Evolutionary conservation across 768 basidiomycete species (phyloP), one percentile per base, ranked within the genome.

Genomic region (Termitomyces sp.): DNA sequence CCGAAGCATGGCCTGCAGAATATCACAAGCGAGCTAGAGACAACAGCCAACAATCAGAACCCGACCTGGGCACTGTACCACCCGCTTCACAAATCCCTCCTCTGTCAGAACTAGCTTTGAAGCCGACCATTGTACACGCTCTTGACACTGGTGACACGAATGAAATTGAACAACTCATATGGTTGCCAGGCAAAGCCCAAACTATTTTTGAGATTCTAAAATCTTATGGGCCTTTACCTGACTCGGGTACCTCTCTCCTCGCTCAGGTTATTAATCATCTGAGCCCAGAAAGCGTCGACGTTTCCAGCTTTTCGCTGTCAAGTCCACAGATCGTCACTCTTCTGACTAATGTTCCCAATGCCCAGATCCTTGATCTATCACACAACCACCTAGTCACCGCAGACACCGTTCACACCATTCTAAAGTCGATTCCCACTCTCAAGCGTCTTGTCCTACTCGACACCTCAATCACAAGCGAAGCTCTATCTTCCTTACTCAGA

Each of bases 181-280:
- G 66, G 70, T 57, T 69, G 32, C 69, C 72, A 4, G 69, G 64
- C 0, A 75, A 70, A 60, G 64, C 65, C 0, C 26, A 49, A 4
- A 53, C 50, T 9, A 63, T 73, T 14, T 49, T 59, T 48, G 26
- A 56, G 0, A 41, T 64, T 22, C 60, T 75, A 2, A 66, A 58
- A 10, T 20, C 54, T 13, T 55, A 57, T 26, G 44, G 54, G 14
- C 64, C 70, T 1, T 65, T 72, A 54, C 68, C 71, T 8, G 68
- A 71, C 26, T 37, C 55, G 20, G 71, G 59, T 5, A 2, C 71
- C 9, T 22, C 62, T 0, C 62, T 75, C 20, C 61, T 76, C 8
- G 32, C 29, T 16, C 59, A 61, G 13, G 54, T 67, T 37, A 4
- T 71, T 4, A 50, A 55, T 24, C 59, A 64, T 41, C 41, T 61